These are phyloP conservation scores for Yamadazyma kitorensis DNA, from an alignment of 805 yeast genomes.

Conservation along the genomic window DNA sequence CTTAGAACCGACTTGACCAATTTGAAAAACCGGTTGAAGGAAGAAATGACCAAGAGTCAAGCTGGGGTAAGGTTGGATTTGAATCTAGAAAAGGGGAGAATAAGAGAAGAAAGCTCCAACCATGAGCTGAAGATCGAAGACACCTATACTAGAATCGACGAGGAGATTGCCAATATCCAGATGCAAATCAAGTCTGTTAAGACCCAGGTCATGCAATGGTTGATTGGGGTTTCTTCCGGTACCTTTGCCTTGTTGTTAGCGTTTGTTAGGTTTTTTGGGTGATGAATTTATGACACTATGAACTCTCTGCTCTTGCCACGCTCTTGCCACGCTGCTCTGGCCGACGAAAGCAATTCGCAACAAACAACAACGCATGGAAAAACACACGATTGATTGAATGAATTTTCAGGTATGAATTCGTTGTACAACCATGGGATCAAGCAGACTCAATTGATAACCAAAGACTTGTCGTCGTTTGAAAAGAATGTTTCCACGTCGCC, in stretches of 20 bases:
- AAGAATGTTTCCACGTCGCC: slow-evolving; percentile 66
- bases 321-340: too few relatives aligned
- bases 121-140: slow-evolving; percentile 94
- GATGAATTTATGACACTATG: too few relatives aligned
- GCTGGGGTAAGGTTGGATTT: slow-evolving; percentile 90
- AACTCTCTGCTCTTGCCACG: too few relatives aligned
- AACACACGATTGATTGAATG: too few relatives aligned
- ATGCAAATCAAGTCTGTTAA: slow-evolving; percentile 94
- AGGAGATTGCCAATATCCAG: slow-evolving; percentile 91
- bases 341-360: too few relatives aligned
- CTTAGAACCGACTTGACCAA: slow-evolving; percentile 82
- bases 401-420: slow-evolving; percentile 56
- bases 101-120: slow-evolving; percentile 88
- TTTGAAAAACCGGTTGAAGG: slow-evolving; percentile 77
- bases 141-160: slow-evolving; percentile 91
- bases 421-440: slow-evolving; percentile 86
- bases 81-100: slow-evolving; percentile 91
- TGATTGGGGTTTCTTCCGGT: slow-evolving; percentile 98
- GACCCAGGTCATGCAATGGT: slow-evolving; percentile 97
- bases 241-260: slow-evolving; percentile 92
- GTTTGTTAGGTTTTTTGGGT: slow-evolving; percentile 78
- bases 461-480: slow-evolving; percentile 68
- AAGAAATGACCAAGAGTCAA: slow-evolving; percentile 85
- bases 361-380: too few relatives aligned
- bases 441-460: slow-evolving; percentile 70